Evolutionary conservation across 495 filamentous ascomycete species (phyloP), one percentile per base, ranked within the genome.

Genomic region (Letharia columbiana): DNA sequence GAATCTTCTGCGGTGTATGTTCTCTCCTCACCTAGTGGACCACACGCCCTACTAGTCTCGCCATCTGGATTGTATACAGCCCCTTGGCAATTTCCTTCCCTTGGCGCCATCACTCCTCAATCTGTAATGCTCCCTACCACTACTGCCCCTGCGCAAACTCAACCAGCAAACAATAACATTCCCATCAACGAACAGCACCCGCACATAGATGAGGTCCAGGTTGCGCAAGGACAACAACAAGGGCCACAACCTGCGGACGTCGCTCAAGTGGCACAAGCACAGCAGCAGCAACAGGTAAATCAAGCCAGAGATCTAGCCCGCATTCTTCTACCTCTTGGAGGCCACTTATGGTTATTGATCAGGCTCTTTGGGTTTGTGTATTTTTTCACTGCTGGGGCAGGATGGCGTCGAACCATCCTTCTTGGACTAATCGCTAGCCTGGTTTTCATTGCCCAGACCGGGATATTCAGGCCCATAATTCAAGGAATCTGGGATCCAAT

Each of bases 331-430:
- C 76, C 74, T 11, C 35, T 77, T 37, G 70, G 76, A 0, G 72
- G 71, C n/a, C 75, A 81, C 62, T 71, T 94, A 31, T 96, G 91
- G 91, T 81, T 94, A 23, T 76, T 94, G n/a, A 75, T 91, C 57
- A 85, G 91, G 41, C 75, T 96, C 28, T 83, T 86, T 54, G 81
- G 87, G 60, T 90, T 95, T 75, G 84, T 90, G 45, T 93, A 89
- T 78, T 85, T 91, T 74, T 89, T 93, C 67, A 89, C 88, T 23
- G 83, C 85, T 11, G 83, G 85, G n/a, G 83, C 85, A 39, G 83
- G 87, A 54, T 92, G 87, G 87, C 82, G 83, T 11, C 84, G 90
- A 44, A 86, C 84, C 68, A 65, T 90, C 20, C 82, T 88, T 39
- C 79, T 93, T 44, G 76, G 82, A n/a, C 70, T 82, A 4, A 76